These are phyloP conservation scores for Sclerotinia spermophila DNA, from an alignment of 2,329 filamentous ascomycete species.

Conservation along the genomic window DNA sequence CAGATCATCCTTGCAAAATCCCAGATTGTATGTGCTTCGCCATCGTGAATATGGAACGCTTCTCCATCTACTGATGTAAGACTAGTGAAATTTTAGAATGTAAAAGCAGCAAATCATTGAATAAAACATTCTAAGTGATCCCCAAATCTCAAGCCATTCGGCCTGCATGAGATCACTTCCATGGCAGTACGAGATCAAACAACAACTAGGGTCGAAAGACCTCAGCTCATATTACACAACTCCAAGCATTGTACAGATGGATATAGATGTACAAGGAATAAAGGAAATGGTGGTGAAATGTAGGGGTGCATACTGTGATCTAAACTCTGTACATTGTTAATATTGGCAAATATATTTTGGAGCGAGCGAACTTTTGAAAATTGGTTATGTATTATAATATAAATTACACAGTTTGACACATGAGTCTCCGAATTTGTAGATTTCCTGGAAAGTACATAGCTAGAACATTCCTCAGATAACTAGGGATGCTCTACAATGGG, in stretches of 20 bases:
- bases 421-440: background rate
- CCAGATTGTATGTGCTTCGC: conserved; percentile 4
- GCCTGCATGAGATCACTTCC: background rate
- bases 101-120: background rate
- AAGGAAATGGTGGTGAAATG: too few species aligned
- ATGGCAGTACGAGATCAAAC: background rate
- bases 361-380: background rate
- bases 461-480: background rate
- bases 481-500: background rate
- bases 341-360: background rate
- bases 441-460: background rate
- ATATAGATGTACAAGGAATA: too few species aligned
- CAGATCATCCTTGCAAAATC: conserved; percentile 11
- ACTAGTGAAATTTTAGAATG: background rate
- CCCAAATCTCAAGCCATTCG: background rate
- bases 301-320: too few species aligned
- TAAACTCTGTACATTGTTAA: background rate
- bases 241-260: background rate
- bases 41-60: conserved; percentile 8
- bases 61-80: background rate
- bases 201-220: background rate
- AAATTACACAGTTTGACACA: background rate
- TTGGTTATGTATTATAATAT: too few species aligned
- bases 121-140: background rate
- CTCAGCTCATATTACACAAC: background rate